Base-by-base conservation (phyloP, 345 rosid species). In the Aquilaria malaccensis region DNA sequence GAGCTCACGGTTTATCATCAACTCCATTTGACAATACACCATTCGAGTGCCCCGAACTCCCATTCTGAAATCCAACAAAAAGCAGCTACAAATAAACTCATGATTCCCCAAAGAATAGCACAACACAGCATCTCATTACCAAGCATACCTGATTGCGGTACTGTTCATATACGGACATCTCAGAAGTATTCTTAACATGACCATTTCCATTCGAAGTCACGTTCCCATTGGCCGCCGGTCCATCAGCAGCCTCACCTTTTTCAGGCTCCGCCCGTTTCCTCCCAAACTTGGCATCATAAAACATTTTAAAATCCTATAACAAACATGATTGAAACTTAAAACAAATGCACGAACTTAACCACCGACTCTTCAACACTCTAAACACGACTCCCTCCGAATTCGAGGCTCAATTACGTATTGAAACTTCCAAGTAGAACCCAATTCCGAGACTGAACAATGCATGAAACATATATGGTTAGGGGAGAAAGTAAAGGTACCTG, bases 271-370 rank as follows among this genome's bases (percentile, higher is more conserved):
- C 31, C 81, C 67, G 85, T 91, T 83, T 87, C 72, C 91, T 89
- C 83, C 97, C 96, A 83, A 93, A 93, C 97, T 93, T 84, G 67
- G 74, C 82, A 79, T 87, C 84, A 74, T 80, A 93, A 81, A 79
- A 75, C 53, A 81, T 58, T 79, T 84, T 83, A 83, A 85, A 86
- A 70, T 93, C 94, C 87, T 83, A 73, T 65, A 71, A 69, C 72
- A 64, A 68, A 66, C 67, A 63, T 69, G 41, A 70, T 77, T 65
- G 49, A 37, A 37, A 37, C 74, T 69, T 59, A 60, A 79, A 75
- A 58, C 62, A 80, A 75, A 80, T 55, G 74, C 73, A 76, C 43
- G 54, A 31, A 56, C 33, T 57, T 31, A 32, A 43, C 10, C 13
- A 45, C 51, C 52, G 30, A n/a, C 52, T 37, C 47, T 45, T 6